phyloP scores from a whole-genome alignment of 108 stramenopile species.

The Poteriospumella lacustris region DNA sequence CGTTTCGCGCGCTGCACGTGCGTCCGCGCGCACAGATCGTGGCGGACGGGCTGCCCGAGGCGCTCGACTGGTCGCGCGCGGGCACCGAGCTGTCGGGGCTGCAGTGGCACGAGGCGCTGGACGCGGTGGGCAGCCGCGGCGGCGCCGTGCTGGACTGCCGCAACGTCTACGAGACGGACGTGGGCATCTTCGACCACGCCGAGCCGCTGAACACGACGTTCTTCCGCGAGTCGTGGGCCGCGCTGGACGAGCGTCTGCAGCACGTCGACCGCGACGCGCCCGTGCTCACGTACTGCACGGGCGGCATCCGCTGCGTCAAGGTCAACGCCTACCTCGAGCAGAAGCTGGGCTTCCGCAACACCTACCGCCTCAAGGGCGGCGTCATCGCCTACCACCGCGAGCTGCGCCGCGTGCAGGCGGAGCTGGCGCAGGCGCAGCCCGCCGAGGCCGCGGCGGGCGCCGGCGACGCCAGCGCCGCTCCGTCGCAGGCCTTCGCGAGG shows the following conservation, averaged over 20 bases:
- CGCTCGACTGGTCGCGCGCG: slow-evolving; percentile 74
- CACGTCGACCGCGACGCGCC: slow-evolving; percentile 75
- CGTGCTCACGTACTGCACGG: slow-evolving; percentile 91
- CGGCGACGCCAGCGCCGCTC: neutral
- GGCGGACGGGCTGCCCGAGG: slow-evolving; percentile 79
- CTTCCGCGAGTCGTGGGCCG: slow-evolving; percentile 81
- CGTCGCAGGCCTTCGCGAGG: neutral
- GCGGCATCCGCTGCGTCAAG: slow-evolving; percentile 87
- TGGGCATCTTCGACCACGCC: slow-evolving; percentile 80
- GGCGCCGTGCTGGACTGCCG: slow-evolving; percentile 60
- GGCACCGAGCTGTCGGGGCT: slow-evolving; percentile 81
- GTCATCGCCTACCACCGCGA: slow-evolving; percentile 59
- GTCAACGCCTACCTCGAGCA: slow-evolving; percentile 82
- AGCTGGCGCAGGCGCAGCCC: neutral
- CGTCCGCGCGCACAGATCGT: slow-evolving; percentile 80
- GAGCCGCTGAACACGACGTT: slow-evolving; percentile 77
- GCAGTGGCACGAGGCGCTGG: slow-evolving; percentile 83
- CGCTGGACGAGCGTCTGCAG: slow-evolving; percentile 65
- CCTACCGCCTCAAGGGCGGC: slow-evolving; percentile 80
- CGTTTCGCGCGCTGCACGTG: slow-evolving; percentile 79
- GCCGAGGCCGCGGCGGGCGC: neutral
- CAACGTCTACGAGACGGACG: slow-evolving; percentile 81
- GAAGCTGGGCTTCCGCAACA: slow-evolving; percentile 86
- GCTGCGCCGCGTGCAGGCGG: neutral
- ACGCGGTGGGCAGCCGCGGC: slow-evolving; percentile 21